Evolutionary conservation across 345 rosid genomes (phyloP).

Genomic region (Pistacia vera): DNA sequence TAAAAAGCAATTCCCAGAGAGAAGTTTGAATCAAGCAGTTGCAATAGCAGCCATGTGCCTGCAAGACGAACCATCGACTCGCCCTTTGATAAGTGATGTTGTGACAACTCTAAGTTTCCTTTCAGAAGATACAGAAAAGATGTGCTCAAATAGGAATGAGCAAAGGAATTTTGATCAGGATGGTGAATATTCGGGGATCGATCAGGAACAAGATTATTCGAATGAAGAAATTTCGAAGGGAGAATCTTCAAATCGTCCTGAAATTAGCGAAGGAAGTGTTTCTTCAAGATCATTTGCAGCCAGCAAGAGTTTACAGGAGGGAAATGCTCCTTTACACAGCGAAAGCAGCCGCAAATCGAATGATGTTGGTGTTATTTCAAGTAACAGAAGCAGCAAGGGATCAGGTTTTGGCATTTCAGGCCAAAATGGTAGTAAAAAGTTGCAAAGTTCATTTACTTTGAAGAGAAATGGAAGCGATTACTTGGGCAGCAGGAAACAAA

Average conservation of each 20-base stretch:
- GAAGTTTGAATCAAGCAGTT: constrained; percentile 78
- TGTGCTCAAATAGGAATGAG: constrained; percentile 11
- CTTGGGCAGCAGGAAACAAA: not conserved
- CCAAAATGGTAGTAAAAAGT: not conserved
- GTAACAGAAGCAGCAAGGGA: not conserved
- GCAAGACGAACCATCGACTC: constrained; percentile 73
- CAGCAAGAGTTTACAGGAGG: too few species aligned
- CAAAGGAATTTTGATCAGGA: not conserved
- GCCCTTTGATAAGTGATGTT: constrained; percentile 80
- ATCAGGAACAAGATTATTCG: not conserved
- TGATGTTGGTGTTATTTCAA: too few species aligned
- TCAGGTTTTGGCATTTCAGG: not conserved
- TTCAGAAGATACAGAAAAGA: constrained; percentile 36
- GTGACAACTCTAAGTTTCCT: constrained; percentile 76
- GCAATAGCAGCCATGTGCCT: constrained; percentile 90
- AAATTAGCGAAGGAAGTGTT: not conserved
- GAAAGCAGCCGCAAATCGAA: too few species aligned
- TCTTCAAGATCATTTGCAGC: too few species aligned
- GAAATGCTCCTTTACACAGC: too few species aligned
- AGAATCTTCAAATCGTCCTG: not conserved
- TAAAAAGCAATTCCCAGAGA: constrained; percentile 53
- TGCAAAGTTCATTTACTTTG: not conserved
- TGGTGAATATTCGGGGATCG: not conserved
- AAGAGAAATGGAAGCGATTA: not conserved
- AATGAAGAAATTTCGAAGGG: not conserved